Evolutionary conservation across 352 stramenopile genomes (phyloP).

Genomic region (Blastocystis sp.): DNA sequence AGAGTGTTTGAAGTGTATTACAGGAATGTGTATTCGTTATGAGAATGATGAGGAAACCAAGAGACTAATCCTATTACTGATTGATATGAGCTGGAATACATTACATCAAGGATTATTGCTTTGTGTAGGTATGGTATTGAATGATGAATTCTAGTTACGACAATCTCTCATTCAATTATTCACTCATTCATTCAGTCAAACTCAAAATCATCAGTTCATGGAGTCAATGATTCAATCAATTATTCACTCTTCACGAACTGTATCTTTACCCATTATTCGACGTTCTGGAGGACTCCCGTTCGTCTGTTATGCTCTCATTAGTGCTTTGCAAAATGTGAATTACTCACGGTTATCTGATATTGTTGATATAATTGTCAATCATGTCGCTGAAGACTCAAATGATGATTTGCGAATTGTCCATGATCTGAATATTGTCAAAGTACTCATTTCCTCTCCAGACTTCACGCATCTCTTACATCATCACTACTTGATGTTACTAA

Average conservation of each 20-base stretch:
- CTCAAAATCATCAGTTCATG: not conserved
- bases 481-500: not conserved
- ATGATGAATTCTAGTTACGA: too few species aligned
- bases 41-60: not conserved
- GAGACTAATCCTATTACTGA: not conserved
- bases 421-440: not conserved
- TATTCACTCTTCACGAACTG: not conserved
- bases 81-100: not conserved
- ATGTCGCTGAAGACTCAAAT: not conserved
- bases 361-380: too few species aligned
- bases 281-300: not conserved
- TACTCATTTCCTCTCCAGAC: not conserved
- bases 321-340: not conserved
- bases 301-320: not conserved
- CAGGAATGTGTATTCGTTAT: too few species aligned
- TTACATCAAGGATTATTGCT: not conserved
- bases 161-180: too few species aligned
- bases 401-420: not conserved
- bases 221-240: not conserved
- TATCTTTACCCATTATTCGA: conserved; percentile 10
- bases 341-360: too few species aligned
- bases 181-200: too few species aligned
- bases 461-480: not conserved
- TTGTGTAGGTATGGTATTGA: not conserved
- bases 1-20: not conserved